phyloP scores from a whole-genome alignment of 1,284 basidiomycete species.

The Phaffia rhodozyma region DNA sequence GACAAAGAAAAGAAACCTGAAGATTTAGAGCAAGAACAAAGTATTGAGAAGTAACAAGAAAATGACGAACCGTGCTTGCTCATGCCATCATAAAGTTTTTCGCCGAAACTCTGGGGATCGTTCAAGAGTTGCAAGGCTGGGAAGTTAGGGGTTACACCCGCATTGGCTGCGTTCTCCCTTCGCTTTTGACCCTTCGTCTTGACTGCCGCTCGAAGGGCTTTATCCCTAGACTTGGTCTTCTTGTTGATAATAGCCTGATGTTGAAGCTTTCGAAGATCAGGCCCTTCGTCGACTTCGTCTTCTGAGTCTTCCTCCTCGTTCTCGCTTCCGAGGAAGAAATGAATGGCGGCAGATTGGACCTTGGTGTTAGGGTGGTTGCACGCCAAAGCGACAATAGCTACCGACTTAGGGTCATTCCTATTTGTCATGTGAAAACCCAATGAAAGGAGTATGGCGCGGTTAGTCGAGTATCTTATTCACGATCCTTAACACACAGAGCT shows the following conservation, averaged over 20 bases:
- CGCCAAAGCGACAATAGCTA: constrained; percentile 81
- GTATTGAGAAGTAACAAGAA: background rate
- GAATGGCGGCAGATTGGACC: constrained; percentile 89
- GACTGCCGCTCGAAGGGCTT: constrained; percentile 46
- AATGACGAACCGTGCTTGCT: constrained; percentile 46
- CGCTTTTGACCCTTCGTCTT: constrained; percentile 54
- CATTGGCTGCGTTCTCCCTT: constrained; percentile 38
- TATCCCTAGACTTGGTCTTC: constrained; percentile 66
- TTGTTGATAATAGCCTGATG: constrained; percentile 81
- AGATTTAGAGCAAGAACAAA: background rate
- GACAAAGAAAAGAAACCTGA: background rate
- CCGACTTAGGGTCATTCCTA: constrained; percentile 84
- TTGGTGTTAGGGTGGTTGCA: constrained; percentile 90
- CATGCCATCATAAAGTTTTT: constrained; percentile 83
- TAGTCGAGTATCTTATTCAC: background rate
- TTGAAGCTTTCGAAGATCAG: constrained; percentile 58
- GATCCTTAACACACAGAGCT: background rate
- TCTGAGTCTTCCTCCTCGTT: constrained; percentile 58
- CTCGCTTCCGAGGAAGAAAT: constrained; percentile 88
- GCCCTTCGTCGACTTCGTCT: constrained; percentile 56
- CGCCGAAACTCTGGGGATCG: constrained; percentile 91
- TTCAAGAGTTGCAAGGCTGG: constrained; percentile 86
- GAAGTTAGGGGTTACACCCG: constrained; percentile 56
- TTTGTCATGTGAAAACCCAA: background rate
- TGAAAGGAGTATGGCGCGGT: background rate